These are phyloP conservation scores for Podaxis pistillaris DNA, from an alignment of 768 basidiomycete genomes.

Conservation along the genomic window DNA sequence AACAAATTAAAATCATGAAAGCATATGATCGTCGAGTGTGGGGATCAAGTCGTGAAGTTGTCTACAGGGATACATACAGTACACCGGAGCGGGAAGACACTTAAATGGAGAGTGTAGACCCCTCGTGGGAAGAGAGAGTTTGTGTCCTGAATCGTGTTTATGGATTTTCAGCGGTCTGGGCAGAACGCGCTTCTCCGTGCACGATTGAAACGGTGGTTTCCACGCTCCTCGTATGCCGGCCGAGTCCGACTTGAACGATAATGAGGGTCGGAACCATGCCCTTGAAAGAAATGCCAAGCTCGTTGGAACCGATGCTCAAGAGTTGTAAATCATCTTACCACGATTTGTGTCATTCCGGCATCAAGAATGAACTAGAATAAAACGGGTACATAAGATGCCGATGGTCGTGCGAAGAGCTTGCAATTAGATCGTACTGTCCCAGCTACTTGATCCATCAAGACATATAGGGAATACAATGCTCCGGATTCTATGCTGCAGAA, in stretches of 20 bases:
- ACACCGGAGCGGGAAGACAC: background rate
- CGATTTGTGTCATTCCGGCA: conserved; percentile 26
- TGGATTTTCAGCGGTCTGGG: background rate
- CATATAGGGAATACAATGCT: conserved; percentile 30
- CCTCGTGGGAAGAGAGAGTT: background rate
- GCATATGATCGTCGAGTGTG: background rate
- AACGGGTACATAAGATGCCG: background rate
- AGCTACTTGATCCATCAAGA: background rate
- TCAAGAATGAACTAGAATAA: conserved; percentile 17
- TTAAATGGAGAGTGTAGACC: background rate
- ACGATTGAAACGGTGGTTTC: background rate
- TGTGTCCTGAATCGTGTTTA: background rate
- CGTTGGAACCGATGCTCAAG: background rate
- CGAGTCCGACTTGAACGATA: conserved; percentile 3
- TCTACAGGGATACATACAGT: too few species aligned
- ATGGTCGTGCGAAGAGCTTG: background rate
- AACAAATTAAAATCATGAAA: background rate
- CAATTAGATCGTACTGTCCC: background rate
- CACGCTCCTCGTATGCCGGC: background rate
- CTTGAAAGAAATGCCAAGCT: background rate
- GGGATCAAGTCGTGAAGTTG: background rate
- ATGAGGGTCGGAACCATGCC: conserved; percentile 1
- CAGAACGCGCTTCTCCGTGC: background rate
- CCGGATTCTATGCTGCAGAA: conserved; percentile 36
- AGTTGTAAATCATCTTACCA: background rate